Conservation (phyloP, 2,329 filamentous ascomycete genomes). For the Periconia digitata region DNA sequence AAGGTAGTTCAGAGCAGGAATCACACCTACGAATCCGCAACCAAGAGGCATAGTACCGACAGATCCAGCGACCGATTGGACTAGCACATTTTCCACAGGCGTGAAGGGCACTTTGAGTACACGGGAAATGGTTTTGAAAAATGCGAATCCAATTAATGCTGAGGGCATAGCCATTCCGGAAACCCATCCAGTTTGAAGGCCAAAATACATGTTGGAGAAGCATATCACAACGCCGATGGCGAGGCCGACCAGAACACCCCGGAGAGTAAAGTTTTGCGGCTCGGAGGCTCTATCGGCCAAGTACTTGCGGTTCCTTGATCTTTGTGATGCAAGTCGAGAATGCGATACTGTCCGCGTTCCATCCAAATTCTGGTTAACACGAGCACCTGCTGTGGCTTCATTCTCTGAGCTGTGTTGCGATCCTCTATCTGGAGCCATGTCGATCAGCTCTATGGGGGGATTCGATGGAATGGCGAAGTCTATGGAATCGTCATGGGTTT, state of each 20-base stretch:
- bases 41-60: conserved; percentile 97
- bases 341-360: too few species aligned
- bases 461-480: neutral
- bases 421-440: conserved; percentile 40
- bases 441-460: neutral
- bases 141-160: conserved; percentile 89
- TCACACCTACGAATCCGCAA: conserved; percentile 92
- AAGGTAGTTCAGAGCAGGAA: conserved; percentile 88
- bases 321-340: conserved; percentile 15
- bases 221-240: conserved; percentile 87
- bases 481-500: neutral
- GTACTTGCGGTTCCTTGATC: conserved; percentile 21
- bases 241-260: conserved; percentile 78
- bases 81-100: conserved; percentile 92
- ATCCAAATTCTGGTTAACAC: conserved; percentile 15
- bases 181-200: conserved; percentile 85
- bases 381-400: conserved; percentile 11
- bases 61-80: conserved; percentile 92
- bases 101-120: conserved; percentile 81
- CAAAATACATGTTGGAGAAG: conserved; percentile 98
- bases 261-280: conserved; percentile 76
- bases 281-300: conserved; percentile 40
- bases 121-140: conserved; percentile 78
- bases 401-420: conserved; percentile 9
- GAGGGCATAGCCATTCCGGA: conserved; percentile 96